Conservation (phyloP, 1,139 yeast species). For the Meyerozyma guilliermondii region DNA sequence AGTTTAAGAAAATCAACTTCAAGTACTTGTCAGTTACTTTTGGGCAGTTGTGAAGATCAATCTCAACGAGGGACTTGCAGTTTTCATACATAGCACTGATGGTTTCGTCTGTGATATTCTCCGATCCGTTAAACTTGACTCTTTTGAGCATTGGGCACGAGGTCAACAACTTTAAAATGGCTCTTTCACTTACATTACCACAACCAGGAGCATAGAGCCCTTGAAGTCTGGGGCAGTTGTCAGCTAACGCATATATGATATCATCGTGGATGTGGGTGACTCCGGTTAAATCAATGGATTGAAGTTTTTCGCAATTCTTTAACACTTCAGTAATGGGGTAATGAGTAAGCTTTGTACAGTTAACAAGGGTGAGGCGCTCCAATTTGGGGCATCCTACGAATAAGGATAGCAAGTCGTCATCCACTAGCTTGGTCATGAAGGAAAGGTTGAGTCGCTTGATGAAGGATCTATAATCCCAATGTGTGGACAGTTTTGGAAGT, state of each 20-base stretch:
- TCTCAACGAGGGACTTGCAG: constrained; percentile 81
- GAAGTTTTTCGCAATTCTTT: constrained; percentile 61
- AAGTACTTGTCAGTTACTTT: constrained; percentile 62
- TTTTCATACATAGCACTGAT: constrained; percentile 57
- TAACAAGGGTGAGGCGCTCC: constrained; percentile 82
- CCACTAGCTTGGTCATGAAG: constrained; percentile 62
- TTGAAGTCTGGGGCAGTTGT: constrained; percentile 70
- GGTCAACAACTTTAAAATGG: constrained; percentile 55
- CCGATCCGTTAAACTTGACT: constrained; percentile 73
- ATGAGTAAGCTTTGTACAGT: constrained; percentile 65
- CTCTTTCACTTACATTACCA: constrained; percentile 57
- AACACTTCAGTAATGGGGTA: constrained; percentile 58
- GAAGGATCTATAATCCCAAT: constrained; percentile 69
- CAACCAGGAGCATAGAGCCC: constrained; percentile 91
- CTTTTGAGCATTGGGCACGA: constrained; percentile 76
- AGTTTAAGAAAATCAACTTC: constrained; percentile 54
- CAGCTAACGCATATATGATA: constrained; percentile 65
- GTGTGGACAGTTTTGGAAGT: constrained; percentile 42
- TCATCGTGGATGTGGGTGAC: constrained; percentile 65
- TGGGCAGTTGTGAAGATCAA: constrained; percentile 84
- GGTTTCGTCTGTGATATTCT: constrained; percentile 62
- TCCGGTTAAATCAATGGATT: constrained; percentile 88
- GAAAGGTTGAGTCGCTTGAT: constrained; percentile 80
- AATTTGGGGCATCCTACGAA: constrained; percentile 65
- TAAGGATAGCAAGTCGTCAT: constrained; percentile 54